Evolutionary conservation across 2,329 filamentous ascomycete genomes (phyloP), one percentile per base, ranked within the genome.

Genomic region (Diaporthe australafricana): DNA sequence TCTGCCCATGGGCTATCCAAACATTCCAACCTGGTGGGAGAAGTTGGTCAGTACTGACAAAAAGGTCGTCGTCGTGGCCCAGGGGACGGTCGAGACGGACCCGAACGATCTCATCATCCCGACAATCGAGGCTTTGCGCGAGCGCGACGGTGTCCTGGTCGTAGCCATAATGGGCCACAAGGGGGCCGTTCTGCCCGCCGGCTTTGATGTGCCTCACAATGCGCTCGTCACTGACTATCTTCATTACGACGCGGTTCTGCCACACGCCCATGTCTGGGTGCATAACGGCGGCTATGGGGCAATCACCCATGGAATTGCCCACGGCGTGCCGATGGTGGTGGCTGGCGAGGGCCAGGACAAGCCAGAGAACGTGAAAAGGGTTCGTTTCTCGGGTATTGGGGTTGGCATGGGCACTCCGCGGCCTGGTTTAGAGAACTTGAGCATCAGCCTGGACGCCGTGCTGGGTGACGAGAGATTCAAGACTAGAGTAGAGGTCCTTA

Each of bases 331-430:
- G 3, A 82, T 83, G 81, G 80, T 84, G 0, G 78, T 82, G 2
- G 81, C 81, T 0, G 83, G 82, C 20, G 82, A 83, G 70, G 81
- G 81, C 1, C 82, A 84, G 78, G 83, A 84, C 73, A 84, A 84
- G 77, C 76, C 77, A 6, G 83, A 84, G 72, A 84, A 82, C 70
- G 77, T 80, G 5, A 76, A 75, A 40, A 75, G 82, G 2, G 77
- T 83, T 2, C 79, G 78, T 3, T 81, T 75, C 73, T 77, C 78
- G 5, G 80, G 81, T 1, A 76, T 81, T 17, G 82, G 82, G 1
- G 70, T 83, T 5, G 78, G 83, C 42, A 74, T 81, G 25, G 76
- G 68, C 9, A 77, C 73, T 0, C 77, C 78, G 1, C 78, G 65
- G 4, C 81, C 82, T 1, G 70, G 74, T 2, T 67, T 48, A 1